These are phyloP conservation scores for Hortaea sp. DNA, from an alignment of 2,329 filamentous ascomycete genomes.

Conservation along the genomic window DNA sequence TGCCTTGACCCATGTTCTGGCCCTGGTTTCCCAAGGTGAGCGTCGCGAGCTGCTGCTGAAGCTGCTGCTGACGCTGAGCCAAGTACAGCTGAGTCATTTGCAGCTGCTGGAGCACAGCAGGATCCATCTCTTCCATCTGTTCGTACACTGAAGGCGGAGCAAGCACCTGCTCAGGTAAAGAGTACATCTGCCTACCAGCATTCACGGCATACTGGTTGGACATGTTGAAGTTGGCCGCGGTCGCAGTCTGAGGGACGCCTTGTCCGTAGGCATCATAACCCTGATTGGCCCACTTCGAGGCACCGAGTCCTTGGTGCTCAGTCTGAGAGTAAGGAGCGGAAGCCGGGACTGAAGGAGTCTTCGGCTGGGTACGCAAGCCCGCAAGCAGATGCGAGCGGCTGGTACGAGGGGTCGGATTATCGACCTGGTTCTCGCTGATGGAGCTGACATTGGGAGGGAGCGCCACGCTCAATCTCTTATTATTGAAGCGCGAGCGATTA, in stretches of 20 bases:
- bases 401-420: constrained; percentile 74
- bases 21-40: constrained; percentile 73
- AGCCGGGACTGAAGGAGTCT: constrained; percentile 63
- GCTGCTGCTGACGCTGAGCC: constrained; percentile 85
- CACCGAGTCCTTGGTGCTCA: constrained; percentile 38
- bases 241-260: constrained; percentile 48
- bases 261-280: constrained; percentile 33
- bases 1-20: constrained; percentile 51
- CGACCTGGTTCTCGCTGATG: constrained; percentile 57
- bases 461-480: constrained; percentile 80
- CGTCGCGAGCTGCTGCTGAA: constrained; percentile 83
- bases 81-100: constrained; percentile 87
- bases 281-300: constrained; percentile 36
- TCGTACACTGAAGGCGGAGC: constrained; percentile 74
- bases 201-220: constrained; percentile 37
- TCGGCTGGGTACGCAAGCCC: constrained; percentile 85
- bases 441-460: constrained; percentile 58
- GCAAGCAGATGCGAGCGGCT: constrained; percentile 91
- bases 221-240: constrained; percentile 38
- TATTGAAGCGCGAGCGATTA: constrained; percentile 68
- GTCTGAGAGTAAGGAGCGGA: constrained; percentile 52
- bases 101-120: constrained; percentile 75
- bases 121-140: constrained; percentile 66
- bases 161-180: constrained; percentile 72
- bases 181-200: constrained; percentile 50